These are phyloP conservation scores for Bigelowiella natans DNA, from an alignment of 78 protist species.

Conservation along the genomic window DNA sequence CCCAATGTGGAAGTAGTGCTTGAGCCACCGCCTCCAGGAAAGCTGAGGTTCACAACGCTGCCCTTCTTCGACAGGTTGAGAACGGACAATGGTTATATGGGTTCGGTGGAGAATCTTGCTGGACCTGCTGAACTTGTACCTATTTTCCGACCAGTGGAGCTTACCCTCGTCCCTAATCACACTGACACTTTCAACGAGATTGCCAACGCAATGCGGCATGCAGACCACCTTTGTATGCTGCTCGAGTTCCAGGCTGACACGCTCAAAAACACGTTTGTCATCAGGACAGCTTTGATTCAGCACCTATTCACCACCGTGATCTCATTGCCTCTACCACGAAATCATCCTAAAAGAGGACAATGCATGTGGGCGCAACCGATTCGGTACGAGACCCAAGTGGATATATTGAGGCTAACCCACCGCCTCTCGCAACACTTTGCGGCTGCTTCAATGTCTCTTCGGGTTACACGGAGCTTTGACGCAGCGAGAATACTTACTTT, in stretches of 20 bases:
- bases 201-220: conserved; percentile 15
- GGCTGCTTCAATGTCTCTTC: conserved; percentile 11
- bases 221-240: conserved; percentile 4
- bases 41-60: neutral
- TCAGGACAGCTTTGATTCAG: neutral
- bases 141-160: conserved; percentile 6
- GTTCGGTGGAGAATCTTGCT: neutral
- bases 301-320: conserved; percentile 18
- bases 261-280: neutral
- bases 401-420: neutral
- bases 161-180: neutral
- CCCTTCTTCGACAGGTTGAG: conserved; percentile 16
- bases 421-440: conserved; percentile 3
- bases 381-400: conserved; percentile 5
- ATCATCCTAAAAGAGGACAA: neutral
- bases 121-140: neutral
- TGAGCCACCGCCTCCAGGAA: neutral
- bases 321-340: conserved; percentile 15
- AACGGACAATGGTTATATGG: neutral
- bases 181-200: neutral
- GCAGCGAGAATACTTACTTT: conserved; percentile 12
- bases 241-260: conserved; percentile 18
- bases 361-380: conserved; percentile 6
- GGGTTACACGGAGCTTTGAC: conserved; percentile 7
- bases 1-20: neutral